Evolutionary conservation across 176 grass and related monocot genomes (phyloP).

Genomic region (Secale cereale): DNA sequence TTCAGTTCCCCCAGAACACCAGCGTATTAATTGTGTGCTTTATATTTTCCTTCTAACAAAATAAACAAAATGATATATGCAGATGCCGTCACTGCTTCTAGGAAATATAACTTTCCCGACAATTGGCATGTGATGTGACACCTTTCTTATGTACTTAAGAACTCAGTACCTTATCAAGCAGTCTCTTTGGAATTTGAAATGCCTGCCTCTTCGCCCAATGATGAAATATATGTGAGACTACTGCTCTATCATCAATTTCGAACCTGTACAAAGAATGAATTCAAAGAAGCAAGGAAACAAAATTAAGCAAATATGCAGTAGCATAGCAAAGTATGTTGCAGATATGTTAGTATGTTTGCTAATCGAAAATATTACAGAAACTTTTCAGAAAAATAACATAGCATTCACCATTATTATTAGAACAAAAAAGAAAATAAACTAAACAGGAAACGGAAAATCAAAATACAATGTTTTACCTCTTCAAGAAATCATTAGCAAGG

Average conservation of each 20-base stretch:
- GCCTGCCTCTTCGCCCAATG: constrained; percentile 71
- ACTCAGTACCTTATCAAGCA: constrained; percentile 57
- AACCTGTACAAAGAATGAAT: constrained; percentile 44
- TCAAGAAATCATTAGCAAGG: constrained; percentile 80
- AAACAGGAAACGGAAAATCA: constrained; percentile 15
- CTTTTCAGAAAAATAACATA: neutral
- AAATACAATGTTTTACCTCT: constrained; percentile 47
- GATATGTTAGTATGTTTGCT: neutral
- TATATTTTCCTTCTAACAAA: neutral
- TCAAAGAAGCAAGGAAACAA: neutral
- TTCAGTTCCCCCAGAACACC: neutral
- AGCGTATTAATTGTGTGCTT: neutral
- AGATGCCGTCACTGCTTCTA: neutral
- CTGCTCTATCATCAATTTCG: constrained; percentile 61
- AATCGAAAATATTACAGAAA: neutral
- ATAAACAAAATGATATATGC: neutral
- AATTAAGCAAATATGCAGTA: neutral
- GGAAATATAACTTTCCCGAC: neutral
- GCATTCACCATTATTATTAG: neutral
- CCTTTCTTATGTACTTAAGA: neutral
- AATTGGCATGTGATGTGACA: neutral
- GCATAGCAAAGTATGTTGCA: neutral
- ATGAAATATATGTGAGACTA: constrained; percentile 80
- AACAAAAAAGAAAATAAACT: neutral
- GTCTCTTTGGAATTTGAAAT: constrained; percentile 74